These are phyloP conservation scores for Leccinum fibrillosum DNA, from an alignment of 768 basidiomycete genomes.

Conservation along the genomic window DNA sequence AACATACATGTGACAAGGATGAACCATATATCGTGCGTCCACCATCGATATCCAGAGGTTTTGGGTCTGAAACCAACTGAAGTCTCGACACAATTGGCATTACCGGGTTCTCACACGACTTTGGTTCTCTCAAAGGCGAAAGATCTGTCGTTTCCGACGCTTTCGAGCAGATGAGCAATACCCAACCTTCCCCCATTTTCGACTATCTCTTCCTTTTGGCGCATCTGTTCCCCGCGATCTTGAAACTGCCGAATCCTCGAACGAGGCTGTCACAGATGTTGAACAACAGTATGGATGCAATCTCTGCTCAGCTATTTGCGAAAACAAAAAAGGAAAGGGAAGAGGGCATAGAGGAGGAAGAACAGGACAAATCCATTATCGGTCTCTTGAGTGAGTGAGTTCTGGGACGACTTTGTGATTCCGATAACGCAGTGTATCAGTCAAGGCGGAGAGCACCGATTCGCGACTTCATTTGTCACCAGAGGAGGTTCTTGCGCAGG, in stretches of 20 bases:
- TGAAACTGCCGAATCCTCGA: slow-evolving; percentile 33
- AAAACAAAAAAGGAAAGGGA: slow-evolving; percentile 31
- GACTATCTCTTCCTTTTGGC: slow-evolving; percentile 25
- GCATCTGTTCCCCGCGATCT: slow-evolving; percentile 27
- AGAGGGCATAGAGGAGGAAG: slow-evolving; percentile 24
- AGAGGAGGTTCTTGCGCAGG: slow-evolving; percentile 41
- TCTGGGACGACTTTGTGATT: not conserved
- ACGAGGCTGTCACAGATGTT: slow-evolving; percentile 26
- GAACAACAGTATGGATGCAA: slow-evolving; percentile 28
- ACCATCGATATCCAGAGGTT: not conserved
- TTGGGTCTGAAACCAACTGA: not conserved
- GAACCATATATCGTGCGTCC: slow-evolving; percentile 42
- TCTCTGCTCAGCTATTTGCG: slow-evolving; percentile 33
- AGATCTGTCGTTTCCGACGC: slow-evolving; percentile 5
- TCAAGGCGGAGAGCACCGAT: slow-evolving; percentile 36
- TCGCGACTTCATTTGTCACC: slow-evolving; percentile 32
- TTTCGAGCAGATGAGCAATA: slow-evolving; percentile 25
- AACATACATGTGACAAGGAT: slow-evolving; percentile 29
- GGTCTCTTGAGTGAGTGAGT: slow-evolving; percentile 34
- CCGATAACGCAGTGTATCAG: slow-evolving; percentile 14
- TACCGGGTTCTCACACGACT: slow-evolving; percentile 45
- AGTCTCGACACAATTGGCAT: slow-evolving; percentile 44
- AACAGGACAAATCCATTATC: slow-evolving; percentile 37
- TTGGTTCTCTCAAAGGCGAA: slow-evolving; percentile 40
- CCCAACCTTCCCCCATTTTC: slow-evolving; percentile 19